phyloP scores from a whole-genome alignment of 768 basidiomycete genomes.

The Hydnomerulius pinastri region DNA sequence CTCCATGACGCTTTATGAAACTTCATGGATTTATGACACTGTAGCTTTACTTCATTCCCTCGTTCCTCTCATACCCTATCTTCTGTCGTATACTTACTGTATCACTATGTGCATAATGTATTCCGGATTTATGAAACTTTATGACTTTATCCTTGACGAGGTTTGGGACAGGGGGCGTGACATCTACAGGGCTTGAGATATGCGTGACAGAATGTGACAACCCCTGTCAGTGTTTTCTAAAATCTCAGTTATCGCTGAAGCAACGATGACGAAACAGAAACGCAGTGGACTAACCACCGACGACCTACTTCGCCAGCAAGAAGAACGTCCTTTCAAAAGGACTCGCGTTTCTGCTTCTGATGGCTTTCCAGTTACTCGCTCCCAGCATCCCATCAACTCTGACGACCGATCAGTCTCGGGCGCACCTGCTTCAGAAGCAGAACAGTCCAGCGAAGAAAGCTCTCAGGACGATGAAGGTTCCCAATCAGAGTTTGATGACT shows the following conservation, averaged over 20 bases:
- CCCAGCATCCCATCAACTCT: not conserved
- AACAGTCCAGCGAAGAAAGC: conserved; percentile 21
- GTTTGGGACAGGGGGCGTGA: not conserved
- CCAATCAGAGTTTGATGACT: conserved; percentile 5
- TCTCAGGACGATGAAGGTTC: conserved; percentile 13
- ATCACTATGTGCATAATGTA: not conserved
- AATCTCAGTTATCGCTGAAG: no score
- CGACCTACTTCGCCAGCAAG: conserved; percentile 48
- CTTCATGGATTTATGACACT: not conserved
- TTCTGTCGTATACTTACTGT: not conserved
- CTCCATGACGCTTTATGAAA: not conserved
- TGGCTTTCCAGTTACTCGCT: not conserved
- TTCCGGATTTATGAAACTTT: no score
- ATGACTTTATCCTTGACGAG: no score
- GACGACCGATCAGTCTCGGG: conserved; percentile 6
- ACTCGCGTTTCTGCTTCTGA: conserved; percentile 11
- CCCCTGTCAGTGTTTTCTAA: not conserved
- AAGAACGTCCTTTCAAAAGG: conserved; percentile 43
- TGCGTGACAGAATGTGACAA: not conserved
- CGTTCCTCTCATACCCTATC: not conserved
- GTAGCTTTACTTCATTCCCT: not conserved
- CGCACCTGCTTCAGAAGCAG: conserved; percentile 4
- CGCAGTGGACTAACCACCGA: conserved; percentile 39
- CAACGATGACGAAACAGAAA: conserved; percentile 21
- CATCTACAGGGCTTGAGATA: not conserved